Base-by-base conservation (phyloP, 2,329 filamentous ascomycete genomes). In the Erysiphe pulchra region DNA sequence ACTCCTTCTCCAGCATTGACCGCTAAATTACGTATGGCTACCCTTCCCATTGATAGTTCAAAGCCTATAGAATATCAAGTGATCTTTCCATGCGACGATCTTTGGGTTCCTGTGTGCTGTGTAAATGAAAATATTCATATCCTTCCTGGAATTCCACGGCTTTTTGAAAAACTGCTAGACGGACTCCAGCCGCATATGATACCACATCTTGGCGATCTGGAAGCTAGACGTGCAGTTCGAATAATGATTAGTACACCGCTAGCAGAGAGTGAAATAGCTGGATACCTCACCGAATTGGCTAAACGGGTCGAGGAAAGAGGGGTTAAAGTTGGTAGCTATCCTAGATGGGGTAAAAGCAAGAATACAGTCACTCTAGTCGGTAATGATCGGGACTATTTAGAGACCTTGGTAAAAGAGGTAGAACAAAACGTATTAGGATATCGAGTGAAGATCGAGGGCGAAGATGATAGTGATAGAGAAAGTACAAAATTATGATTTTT, bases 41-140 rank as follows among this genome's bases (percentile, higher is more conserved):
- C 84, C 58, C 66, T 95, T 33, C 90, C 90, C 0, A 77, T 74
- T 30, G 82, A 94, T 57, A 68, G 75, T 42, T 64, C 64, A 4
- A 64, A 76, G 16, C 67, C 78, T 7, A 61, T 77, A 18, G 67
- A 73, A 42, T 71, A 80, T 39, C 85, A 94, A 58, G 77, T 78
- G 16, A 54, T 93, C 24, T 94, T 92, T 58, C 73, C 81, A 1
- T 67, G 70, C 10, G 79, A 92, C 1, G 76, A 85, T 45, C 65
- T 92, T 18, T 95, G 90, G 90, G 86, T 95, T 36, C 90, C 90
- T 0, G 71, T 95, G 43, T 70, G 73, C 16, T 77, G 92, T 4
- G 83, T 93, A 14, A 94, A 94, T 56, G 82, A 82, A 44, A 98
- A 98, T 56, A 65, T 95, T 4, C 83, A 95, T 60, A 90, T 95